A percentile compares a stretch with the other conserved stretches of the same genome.
These are phyloP conservation scores for Boletus hoseneyae DNA, from an alignment of 1,284 basidiomycete species.

Conservation along the genomic window DNA sequence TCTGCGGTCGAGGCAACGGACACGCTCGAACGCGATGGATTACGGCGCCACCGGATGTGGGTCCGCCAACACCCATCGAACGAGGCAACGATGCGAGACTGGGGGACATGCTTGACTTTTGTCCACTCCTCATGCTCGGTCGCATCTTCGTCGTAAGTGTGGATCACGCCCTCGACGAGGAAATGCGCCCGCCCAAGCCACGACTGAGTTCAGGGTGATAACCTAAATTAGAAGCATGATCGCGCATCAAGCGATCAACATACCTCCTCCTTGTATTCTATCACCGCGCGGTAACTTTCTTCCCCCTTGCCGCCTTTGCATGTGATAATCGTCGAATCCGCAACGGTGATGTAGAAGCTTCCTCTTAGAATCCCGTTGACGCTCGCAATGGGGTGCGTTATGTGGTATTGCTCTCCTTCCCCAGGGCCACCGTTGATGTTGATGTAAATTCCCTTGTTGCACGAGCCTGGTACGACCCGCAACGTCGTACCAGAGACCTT, in stretches of 20 bases:
- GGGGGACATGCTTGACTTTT: slow-evolving; percentile 87
- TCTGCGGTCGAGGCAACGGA: slow-evolving; percentile 46
- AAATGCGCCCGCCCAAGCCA: slow-evolving; percentile 93
- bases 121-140: slow-evolving; percentile 75
- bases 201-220: slow-evolving; percentile 40
- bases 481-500: slow-evolving; percentile 84
- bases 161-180: slow-evolving; percentile 87
- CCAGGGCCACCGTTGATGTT: slow-evolving; percentile 73
- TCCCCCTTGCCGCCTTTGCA: slow-evolving; percentile 67
- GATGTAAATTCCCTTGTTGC: slow-evolving; percentile 89
- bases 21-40: slow-evolving; percentile 43
- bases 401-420: slow-evolving; percentile 80
- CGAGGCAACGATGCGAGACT: slow-evolving; percentile 71
- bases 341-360: slow-evolving; percentile 86
- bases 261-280: slow-evolving; percentile 97
- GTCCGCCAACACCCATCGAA: slow-evolving; percentile 91
- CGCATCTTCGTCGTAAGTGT: slow-evolving; percentile 67
- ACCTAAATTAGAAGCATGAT: slow-evolving; percentile 4
- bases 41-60: slow-evolving; percentile 76
- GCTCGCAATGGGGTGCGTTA: slow-evolving; percentile 86
- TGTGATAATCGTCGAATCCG: slow-evolving; percentile 80
- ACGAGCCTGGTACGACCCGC: slow-evolving; percentile 77
- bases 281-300: slow-evolving; percentile 70
- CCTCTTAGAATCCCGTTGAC: slow-evolving; percentile 93
- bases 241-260: slow-evolving; percentile 23